These are phyloP conservation scores for Helichrysum umbraculigerum DNA, from an alignment of 129 eudicot species.

Conservation along the genomic window DNA sequence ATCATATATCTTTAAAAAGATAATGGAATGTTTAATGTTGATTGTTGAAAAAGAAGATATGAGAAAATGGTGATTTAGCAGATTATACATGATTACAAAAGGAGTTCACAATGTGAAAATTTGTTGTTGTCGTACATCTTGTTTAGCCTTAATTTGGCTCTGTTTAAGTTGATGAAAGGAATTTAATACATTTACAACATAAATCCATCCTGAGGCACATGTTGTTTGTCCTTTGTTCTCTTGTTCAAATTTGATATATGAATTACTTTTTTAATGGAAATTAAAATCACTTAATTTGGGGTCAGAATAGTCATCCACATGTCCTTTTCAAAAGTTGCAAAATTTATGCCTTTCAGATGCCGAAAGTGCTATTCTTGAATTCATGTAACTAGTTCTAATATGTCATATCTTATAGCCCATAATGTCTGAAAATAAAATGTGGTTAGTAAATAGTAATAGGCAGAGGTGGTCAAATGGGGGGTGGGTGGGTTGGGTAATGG, in stretches of 20 bases:
- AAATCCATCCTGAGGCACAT: neutral
- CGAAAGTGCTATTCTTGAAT: neutral
- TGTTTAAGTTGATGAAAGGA: neutral
- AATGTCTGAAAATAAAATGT: neutral
- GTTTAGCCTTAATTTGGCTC: neutral
- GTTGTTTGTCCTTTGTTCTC: neutral
- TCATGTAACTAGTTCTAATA: neutral
- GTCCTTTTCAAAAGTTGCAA: conserved; percentile 1
- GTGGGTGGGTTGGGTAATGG: too few relatives aligned
- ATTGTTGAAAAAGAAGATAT: neutral
- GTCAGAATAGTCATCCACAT: neutral
- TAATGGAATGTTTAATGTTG: neutral
- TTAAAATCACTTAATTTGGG: neutral
- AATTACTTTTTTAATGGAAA: neutral
- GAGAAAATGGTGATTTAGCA: neutral
- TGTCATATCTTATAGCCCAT: neutral
- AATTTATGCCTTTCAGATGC: neutral
- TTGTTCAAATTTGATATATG: neutral
- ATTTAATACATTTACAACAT: neutral
- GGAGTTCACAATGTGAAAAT: neutral
- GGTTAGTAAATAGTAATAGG: conserved; percentile 7
- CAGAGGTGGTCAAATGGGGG: too few relatives aligned
- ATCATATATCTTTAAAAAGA: neutral
- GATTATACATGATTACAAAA: neutral
- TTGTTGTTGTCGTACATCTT: neutral